Base-by-base conservation (phyloP, 1,284 basidiomycete species). In the Cystobasidium slooffiae region DNA sequence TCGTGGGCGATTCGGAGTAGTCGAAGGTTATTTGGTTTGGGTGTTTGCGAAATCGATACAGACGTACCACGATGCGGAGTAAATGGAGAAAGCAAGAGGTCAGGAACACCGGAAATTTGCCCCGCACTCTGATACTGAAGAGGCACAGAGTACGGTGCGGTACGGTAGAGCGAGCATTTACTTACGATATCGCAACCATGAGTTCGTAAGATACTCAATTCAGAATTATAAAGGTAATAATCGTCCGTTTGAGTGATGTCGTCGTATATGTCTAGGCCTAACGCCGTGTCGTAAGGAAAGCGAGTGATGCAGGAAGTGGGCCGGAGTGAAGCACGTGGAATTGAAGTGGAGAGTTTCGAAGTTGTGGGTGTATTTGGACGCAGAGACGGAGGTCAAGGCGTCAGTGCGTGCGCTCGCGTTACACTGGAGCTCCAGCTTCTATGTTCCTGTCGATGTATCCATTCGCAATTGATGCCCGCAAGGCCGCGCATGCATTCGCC, bases 221-320 rank as follows among this genome's bases (percentile, higher is more conserved):
- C 86, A 46, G 85, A 84, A 5, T 81, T 83, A 82, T 94, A 97
- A 22, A 93, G 86, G 81, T 98, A 98, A 82, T 98, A 97, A 78
- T 94, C 93, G 66, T 78, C 68, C 12, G 46, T 65, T 39, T 78
- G 56, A 3, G 79, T 79, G 64, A 80, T 79, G n/a, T 75, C 53
- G 49, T 77, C 77, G 72, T 80, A 80, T 68, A 80, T 78, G 14
- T 75, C 66, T 16, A 80, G 68, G 0, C 79, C 79, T 73, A 49
- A 39, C 5, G 31, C 1, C 1, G 18, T 53, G 14, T 39, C 1
- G 55, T 24, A 56, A 53, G 51, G 8, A 55, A 43, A 20, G 6
- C 14, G 20, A 51, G 47, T 51, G 43, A 20, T 41, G 31, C 31
- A 31, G 31, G 31, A 31, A 31, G 31, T 31, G 31, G 5, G 31